Base-by-base conservation (phyloP, 202 grass and related monocot species). In the Panicum hallii region DNA sequence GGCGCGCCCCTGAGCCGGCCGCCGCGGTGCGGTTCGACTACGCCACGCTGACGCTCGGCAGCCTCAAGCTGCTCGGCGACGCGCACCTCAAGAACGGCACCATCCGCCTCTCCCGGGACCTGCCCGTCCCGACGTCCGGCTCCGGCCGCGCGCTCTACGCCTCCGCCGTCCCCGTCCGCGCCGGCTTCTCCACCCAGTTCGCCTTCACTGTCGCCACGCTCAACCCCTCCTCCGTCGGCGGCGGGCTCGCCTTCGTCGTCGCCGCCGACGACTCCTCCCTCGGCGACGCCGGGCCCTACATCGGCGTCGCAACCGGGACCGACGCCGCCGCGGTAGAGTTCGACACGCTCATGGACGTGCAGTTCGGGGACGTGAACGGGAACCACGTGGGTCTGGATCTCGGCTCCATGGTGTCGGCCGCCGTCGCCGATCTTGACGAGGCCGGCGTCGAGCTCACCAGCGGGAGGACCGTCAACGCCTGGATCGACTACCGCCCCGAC, bases 71-170 rank as follows among this genome's bases (percentile, higher is more conserved):
- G 0, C 79, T 99, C 1, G 97, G 97, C 38, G 97, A 99, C 82
- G 91, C 97, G 34, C 97, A 99, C 90, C 94, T 99, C 71, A 96
- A 92, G 78, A 99, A 99, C 86, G 91, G 90, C 74, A 94, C 91
- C 66, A 96, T 99, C 84, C 66, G 67, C 1, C 79, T 82, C n/a
- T 77, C 74, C 0, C 91, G 86, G 0, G 96, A 99, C 89, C 82
- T 96, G 2, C 88, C 96, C 0, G 96, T 99, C 10, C 96, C 96
- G 16, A 90, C 82, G 11, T 96, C 96, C 6, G 82, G 90, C 2
- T 45, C 96, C 0, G 96, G 96, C 0, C 89, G 96, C 7, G 96
- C 93, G 19, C 93, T 99, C 57, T 99, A 92, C 84, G 63, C 86
- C 0, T 17, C 89, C 17, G 67, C 93, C 0, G 82, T 99, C 3